Percentiles rank a stretch among this genome's conserved stretches.
These are phyloP conservation scores for Stemphylium beticola DNA, from an alignment of 2,329 filamentous ascomycete genomes.

Conservation along the genomic window DNA sequence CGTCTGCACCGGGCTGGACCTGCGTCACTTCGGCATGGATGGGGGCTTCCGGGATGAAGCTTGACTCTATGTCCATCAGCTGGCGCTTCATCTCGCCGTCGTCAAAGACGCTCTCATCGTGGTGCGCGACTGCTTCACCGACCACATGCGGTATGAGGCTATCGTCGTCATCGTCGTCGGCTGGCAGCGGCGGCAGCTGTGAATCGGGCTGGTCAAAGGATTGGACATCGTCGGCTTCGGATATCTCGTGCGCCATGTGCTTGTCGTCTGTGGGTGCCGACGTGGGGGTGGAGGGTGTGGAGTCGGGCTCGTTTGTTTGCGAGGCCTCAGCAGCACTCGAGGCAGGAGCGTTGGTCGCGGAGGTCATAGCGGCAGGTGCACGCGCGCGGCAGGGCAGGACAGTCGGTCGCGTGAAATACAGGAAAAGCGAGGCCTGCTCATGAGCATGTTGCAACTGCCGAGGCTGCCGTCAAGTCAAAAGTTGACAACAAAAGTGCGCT, in stretches of 20 bases:
- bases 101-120: slow-evolving; percentile 54
- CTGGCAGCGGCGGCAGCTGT: slow-evolving; percentile 50
- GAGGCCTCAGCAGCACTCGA: slow-evolving; percentile 29
- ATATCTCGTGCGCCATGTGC: slow-evolving; percentile 36
- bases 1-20: slow-evolving; percentile 48
- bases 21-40: slow-evolving; percentile 33
- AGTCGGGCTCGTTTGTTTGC: slow-evolving; percentile 30
- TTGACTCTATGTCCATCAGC: slow-evolving; percentile 68
- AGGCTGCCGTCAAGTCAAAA: slow-evolving; percentile 15
- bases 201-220: slow-evolving; percentile 45
- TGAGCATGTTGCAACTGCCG: slow-evolving; percentile 31
- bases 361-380: slow-evolving; percentile 30
- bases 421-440: slow-evolving; percentile 17
- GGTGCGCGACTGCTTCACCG: slow-evolving; percentile 37
- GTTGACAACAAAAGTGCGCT: slow-evolving; percentile 11
- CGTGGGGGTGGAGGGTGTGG: slow-evolving; percentile 24
- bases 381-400: slow-evolving; percentile 21
- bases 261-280: slow-evolving; percentile 16
- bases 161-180: slow-evolving; percentile 37
- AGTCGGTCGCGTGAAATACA: slow-evolving; percentile 29
- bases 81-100: slow-evolving; percentile 66
- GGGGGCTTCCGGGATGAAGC: slow-evolving; percentile 64
- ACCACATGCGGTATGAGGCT: slow-evolving; percentile 46
- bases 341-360: slow-evolving; percentile 27
- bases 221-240: slow-evolving; percentile 42